phyloP scores from a whole-genome alignment of 306 rosid genomes.

The Ochetophila trinervis region DNA sequence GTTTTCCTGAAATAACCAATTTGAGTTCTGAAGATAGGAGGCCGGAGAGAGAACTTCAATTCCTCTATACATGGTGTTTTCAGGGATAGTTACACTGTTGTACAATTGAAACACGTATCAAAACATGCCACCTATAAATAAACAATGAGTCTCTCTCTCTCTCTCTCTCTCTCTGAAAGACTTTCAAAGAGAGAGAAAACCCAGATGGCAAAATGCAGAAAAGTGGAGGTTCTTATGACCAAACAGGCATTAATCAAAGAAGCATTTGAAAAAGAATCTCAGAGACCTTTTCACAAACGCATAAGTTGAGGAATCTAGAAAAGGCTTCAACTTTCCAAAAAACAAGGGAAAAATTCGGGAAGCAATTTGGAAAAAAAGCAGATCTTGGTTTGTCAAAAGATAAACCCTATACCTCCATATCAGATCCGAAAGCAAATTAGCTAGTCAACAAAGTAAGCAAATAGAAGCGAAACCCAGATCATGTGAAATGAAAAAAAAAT shows the following conservation, averaged over 20 bases:
- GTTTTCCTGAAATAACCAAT: constrained; percentile 78
- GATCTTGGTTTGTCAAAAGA: constrained; percentile 32
- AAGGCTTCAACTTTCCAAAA: constrained; percentile 36
- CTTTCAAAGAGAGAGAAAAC: constrained; percentile 42
- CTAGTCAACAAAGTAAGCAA: constrained; percentile 1
- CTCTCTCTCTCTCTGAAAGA: constrained; percentile 20
- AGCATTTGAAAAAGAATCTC: constrained; percentile 42
- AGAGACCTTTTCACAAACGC: constrained; percentile 37
- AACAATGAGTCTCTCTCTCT: constrained; percentile 23
- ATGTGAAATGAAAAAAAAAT: constrained; percentile 10
- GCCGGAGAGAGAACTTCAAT: constrained; percentile 65
- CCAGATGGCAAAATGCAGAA: constrained; percentile 43
- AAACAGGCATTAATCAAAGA: constrained; percentile 35
- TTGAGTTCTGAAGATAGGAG: constrained; percentile 54
- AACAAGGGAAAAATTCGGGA: constrained; percentile 37
- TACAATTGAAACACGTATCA: constrained; percentile 20
- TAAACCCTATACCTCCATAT: constrained; percentile 36
- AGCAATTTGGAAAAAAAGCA: constrained; percentile 13
- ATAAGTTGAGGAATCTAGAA: constrained; percentile 40
- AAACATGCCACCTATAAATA: constrained; percentile 1
- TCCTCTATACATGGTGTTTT: constrained; percentile 48
- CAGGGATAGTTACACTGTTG: constrained; percentile 6
- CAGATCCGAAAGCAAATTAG: constrained; percentile 43
- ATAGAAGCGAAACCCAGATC: constrained; percentile 26
- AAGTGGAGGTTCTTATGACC: constrained; percentile 30